These are phyloP conservation scores for Artemisia argyi DNA, from an alignment of 129 eudicot genomes.

Conservation along the genomic window DNA sequence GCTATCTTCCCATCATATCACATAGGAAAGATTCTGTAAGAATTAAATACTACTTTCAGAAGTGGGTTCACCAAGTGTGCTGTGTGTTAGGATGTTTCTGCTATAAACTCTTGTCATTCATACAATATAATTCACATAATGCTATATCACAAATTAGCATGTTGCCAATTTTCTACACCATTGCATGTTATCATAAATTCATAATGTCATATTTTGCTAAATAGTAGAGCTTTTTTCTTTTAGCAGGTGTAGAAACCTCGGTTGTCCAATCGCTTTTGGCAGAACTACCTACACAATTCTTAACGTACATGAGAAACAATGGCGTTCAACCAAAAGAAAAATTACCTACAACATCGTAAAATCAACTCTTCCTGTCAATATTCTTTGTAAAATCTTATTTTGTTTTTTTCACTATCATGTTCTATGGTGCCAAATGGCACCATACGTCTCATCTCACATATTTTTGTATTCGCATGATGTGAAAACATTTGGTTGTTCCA, in stretches of 20 bases:
- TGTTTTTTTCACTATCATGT: constrained; percentile 13
- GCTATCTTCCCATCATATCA: too few relatives aligned
- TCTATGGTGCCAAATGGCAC: constrained; percentile 23
- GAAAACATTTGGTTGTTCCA: constrained; percentile 9
- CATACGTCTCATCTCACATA: constrained; percentile 11
- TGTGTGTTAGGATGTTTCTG: neutral
- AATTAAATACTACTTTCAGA: too few relatives aligned
- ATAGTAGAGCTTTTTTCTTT: neutral
- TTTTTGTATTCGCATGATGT: constrained; percentile 29
- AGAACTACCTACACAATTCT: constrained; percentile 85
- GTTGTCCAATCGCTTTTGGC: constrained; percentile 88
- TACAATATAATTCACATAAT: neutral
- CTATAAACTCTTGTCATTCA: neutral
- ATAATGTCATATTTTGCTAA: neutral
- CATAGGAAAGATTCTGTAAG: too few relatives aligned
- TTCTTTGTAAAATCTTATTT: constrained; percentile 26
- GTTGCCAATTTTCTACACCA: neutral
- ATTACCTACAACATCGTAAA: constrained; percentile 40
- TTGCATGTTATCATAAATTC: neutral
- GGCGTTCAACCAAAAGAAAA: constrained; percentile 51
- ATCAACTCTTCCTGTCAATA: constrained; percentile 3
- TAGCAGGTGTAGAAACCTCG: constrained; percentile 75
- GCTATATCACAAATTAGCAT: neutral
- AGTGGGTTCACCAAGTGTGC: too few relatives aligned
- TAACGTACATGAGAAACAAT: constrained; percentile 76